A percentile compares a stretch with the other conserved stretches of the same genome.
Conservation (phyloP, 768 basidiomycete genomes). For the Boletus speciosus region DNA sequence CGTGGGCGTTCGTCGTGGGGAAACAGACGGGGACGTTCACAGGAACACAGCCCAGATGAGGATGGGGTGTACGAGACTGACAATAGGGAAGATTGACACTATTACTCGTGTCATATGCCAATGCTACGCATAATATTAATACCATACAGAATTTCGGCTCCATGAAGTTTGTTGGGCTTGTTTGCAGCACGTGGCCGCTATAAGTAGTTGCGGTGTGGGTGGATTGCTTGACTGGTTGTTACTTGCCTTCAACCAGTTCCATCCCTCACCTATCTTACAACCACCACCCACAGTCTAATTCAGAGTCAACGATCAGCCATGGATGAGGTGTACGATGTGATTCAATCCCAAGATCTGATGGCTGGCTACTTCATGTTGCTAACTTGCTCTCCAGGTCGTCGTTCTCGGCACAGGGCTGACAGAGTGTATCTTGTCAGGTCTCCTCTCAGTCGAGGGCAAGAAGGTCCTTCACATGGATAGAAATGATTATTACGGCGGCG, state of each 20-base stretch:
- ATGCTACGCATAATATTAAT: slow-evolving; percentile 7
- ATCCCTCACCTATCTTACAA: slow-evolving; percentile 9
- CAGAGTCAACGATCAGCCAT: slow-evolving; percentile 44
- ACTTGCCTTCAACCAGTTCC: slow-evolving; percentile 15
- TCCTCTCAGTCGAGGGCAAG: slow-evolving; percentile 99
- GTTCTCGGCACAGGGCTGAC: slow-evolving; percentile 96
- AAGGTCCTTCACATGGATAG: slow-evolving; percentile 99
- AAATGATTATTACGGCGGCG: slow-evolving; percentile 99
- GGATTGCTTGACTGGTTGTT: slow-evolving; percentile 4
- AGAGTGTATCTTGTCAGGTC: slow-evolving; percentile 96
- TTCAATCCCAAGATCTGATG: slow-evolving; percentile 19
- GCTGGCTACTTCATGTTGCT: slow-evolving; percentile 8
- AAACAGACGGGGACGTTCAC: slow-evolving; percentile 7
- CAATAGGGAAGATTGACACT: slow-evolving; percentile 8
- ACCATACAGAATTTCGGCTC: neutral
- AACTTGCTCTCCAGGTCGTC: slow-evolving; percentile 55
- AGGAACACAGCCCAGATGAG: slow-evolving; percentile 9
- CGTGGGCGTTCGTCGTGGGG: slow-evolving; percentile 25
- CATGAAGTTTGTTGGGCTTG: slow-evolving; percentile 4
- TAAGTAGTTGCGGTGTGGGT: slow-evolving; percentile 23
- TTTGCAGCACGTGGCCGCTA: slow-evolving; percentile 29
- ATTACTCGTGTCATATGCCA: neutral
- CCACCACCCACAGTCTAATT: slow-evolving; percentile 8
- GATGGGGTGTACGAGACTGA: slow-evolving; percentile 24
- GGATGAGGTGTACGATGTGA: slow-evolving; percentile 99